Evolutionary conservation across 768 basidiomycete genomes (phyloP).

Genomic region (Termitomyces sp.): DNA sequence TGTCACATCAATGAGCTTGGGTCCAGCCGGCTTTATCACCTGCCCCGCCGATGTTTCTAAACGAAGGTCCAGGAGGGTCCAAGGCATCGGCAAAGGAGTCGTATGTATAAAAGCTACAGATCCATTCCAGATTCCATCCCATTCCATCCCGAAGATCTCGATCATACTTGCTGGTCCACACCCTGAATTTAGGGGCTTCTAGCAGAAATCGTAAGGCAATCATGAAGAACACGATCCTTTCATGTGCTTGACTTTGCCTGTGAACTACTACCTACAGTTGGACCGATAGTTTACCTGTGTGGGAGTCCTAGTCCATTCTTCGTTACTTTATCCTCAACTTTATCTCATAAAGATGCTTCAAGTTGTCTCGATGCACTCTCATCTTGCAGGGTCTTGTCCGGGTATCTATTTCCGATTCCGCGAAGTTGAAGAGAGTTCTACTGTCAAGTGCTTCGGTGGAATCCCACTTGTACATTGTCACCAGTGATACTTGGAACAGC

Average conservation of each 20-base stretch:
- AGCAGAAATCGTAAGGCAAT: constrained; percentile 2
- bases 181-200: background rate
- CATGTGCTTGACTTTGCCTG: constrained; percentile 19
- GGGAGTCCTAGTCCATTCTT: constrained; percentile 18
- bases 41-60: background rate
- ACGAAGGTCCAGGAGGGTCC: background rate
- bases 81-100: background rate
- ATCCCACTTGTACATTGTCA: constrained; percentile 10
- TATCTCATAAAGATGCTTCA: constrained; percentile 13
- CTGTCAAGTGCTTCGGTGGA: background rate
- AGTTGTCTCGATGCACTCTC: constrained; percentile 6
- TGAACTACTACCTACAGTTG: constrained; percentile 20
- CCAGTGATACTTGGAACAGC: constrained; percentile 16
- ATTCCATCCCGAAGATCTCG: constrained; percentile 25
- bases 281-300: constrained; percentile 17
- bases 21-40: background rate
- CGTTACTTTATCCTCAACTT: constrained; percentile 18
- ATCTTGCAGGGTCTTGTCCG: constrained; percentile 1
- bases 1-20: background rate
- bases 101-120: background rate
- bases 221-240: constrained; percentile 23
- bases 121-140: background rate
- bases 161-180: background rate
- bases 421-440: constrained; percentile 21
- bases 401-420: constrained; percentile 28